phyloP scores from a whole-genome alignment of 495 filamentous ascomycete species.

The Talaromyces thailandensis region DNA sequence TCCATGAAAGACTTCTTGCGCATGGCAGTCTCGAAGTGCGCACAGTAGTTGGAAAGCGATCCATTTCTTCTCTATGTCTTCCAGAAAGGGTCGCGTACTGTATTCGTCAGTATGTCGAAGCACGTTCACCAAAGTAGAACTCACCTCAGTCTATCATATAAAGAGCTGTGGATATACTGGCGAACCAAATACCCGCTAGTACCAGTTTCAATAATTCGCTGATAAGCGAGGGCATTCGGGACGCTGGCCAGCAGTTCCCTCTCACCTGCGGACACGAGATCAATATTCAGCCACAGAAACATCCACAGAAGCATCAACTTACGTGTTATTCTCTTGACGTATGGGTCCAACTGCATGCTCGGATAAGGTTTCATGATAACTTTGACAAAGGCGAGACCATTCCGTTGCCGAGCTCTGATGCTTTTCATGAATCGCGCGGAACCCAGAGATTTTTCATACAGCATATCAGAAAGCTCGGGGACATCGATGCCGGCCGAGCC shows the following conservation, averaged over 20 bases:
- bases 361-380: constrained; percentile 85
- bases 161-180: constrained; percentile 89
- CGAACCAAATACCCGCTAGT: constrained; percentile 91
- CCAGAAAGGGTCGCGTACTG: constrained; percentile 92
- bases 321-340: constrained; percentile 68
- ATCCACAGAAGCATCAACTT: constrained; percentile 20
- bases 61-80: constrained; percentile 99
- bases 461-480: constrained; percentile 78
- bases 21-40: constrained; percentile 85
- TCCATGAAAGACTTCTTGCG: constrained; percentile 85
- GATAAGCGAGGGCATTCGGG: constrained; percentile 85
- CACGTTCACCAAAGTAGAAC: not conserved
- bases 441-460: constrained; percentile 88
- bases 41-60: constrained; percentile 93
- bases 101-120: not conserved
- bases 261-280: constrained; percentile 51
- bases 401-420: constrained; percentile 77
- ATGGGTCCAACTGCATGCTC: constrained; percentile 65
- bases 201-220: constrained; percentile 80
- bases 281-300: constrained; percentile 8
- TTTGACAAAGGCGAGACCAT: constrained; percentile 88
- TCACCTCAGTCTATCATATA: constrained; percentile 90
- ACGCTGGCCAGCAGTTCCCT: constrained; percentile 69
- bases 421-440: constrained; percentile 96
- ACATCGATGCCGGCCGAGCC: constrained; percentile 90